phyloP scores from a whole-genome alignment of 352 stramenopile genomes.

The Pseudoperonospora humuli region DNA sequence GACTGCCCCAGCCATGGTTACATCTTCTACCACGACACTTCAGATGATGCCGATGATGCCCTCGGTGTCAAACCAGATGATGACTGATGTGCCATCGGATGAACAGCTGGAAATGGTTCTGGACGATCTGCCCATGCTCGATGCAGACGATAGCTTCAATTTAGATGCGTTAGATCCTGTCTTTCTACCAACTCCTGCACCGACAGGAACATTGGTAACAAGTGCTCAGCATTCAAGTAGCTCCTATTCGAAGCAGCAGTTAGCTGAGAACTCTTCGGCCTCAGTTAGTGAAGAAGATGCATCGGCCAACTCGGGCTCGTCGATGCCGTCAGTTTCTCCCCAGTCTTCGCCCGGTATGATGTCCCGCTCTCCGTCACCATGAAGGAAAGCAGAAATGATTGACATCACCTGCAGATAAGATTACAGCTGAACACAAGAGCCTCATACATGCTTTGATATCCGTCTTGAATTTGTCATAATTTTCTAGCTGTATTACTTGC shows the following conservation, averaged over 20 bases:
- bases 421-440: constrained; percentile 1
- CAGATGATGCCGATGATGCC: constrained; percentile 25
- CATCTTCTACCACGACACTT: constrained; percentile 3
- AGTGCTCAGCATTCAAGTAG: constrained; percentile 10
- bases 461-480: not conserved
- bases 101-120: constrained; percentile 66
- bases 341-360: constrained; percentile 42
- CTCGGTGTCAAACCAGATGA: constrained; percentile 26
- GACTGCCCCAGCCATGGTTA: not conserved
- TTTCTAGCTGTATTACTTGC: constrained; percentile 23
- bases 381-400: not conserved
- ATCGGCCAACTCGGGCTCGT: constrained; percentile 55
- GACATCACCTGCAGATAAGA: not conserved
- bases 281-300: constrained; percentile 38
- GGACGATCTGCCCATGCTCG: constrained; percentile 65
- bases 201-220: constrained; percentile 4
- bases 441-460: not conserved
- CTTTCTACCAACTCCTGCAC: constrained; percentile 21
- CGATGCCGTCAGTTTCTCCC: constrained; percentile 47
- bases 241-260: constrained; percentile 32
- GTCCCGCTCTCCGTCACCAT: constrained; percentile 55
- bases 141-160: constrained; percentile 57
- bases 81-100: constrained; percentile 43
- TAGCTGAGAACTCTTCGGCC: constrained; percentile 33
- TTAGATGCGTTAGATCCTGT: constrained; percentile 31